Evolutionary conservation across 768 basidiomycete genomes (phyloP), one percentile per base, ranked within the genome.

Genomic region (Neoboletus brunneissimus): DNA sequence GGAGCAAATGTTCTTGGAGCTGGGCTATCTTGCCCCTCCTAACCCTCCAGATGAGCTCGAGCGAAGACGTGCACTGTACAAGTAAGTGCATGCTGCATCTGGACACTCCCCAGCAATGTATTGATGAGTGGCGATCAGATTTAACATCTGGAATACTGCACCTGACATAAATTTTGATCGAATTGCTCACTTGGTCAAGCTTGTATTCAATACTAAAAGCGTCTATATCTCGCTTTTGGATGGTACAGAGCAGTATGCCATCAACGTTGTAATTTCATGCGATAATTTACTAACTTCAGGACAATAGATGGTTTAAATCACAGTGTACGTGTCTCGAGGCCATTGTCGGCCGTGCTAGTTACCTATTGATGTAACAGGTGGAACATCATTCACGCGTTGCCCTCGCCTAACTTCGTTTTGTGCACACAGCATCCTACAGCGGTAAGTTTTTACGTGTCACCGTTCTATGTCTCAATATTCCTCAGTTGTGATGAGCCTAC

Each of bases 121-220:
- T 51, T 56, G 22, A 63, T 50, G 34, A 47, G 16, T 29, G n/a
- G n/a, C 15, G 12, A 54, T 29, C 59, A 90, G 91, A 61, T 95
- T 92, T 76, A 93, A 94, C 63, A 89, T 97, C 48, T 87, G 92
- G 82, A 84, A 90, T 60, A 94, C 93, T 0, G 85, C 86, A 16
- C 78, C 86, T 10, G 95, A 98, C 69, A 77, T 83, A 59, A 95
- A 96, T 68, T 97, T 98, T 67, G 94, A 97, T 71, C 84, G 95
- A 18, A 95, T 97, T 61, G 91, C 87, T 16, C 93, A 96, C 69
- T 81, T 98, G 27, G 90, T 89, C 40, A 95, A 95, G 74, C 76
- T 97, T 40, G 95, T 98, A 8, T 98, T 98, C 72, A 89, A 81
- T 65, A 90, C 94, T 2, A 91, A 90, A 68, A 86, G 89, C 15